Evolutionary conservation across 352 stramenopile genomes (phyloP), one percentile per base, ranked within the genome.

Genomic region (Phytophthora parvispora): DNA sequence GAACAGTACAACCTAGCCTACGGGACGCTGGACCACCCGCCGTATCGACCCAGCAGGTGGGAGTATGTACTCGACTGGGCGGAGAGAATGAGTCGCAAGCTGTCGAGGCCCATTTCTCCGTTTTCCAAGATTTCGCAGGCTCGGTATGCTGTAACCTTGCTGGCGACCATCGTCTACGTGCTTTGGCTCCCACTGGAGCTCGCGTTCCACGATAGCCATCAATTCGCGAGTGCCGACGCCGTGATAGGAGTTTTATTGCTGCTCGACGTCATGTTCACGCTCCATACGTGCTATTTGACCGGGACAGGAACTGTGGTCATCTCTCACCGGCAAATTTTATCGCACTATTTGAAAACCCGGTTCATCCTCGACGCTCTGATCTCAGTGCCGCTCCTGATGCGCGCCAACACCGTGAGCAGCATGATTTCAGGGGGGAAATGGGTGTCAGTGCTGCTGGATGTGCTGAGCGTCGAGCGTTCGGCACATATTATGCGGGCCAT

Each of bases 131-230:
- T 78, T 2, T 73, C 70, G 6, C 72, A 75, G 6, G 45, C 68
- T 10, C 73, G 81, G 7, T 67, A 74, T 4, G 32, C 48, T 0
- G 10, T 75, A 3, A 49, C 84, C 2, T n/a, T 81, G 32, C 8
- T 79, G 24, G 53, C 59, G 6, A 74, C 78, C 9, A 16, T 73
- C 18, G 42, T 55, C 27, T 80, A 87, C 34, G 38, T 79, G 0
- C 27, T 90, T 13, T 72, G 58, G 25, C 78, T 83, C 40, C 82
- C 84, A 0, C 27, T 87, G n/a, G 54, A 69, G 3, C 61, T 77
- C 4, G 82, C 78, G 4, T 91, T 87, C 67, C 52, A 69, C 0
- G 29, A 48, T 1, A 15, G 69, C 9, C 24, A 62, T 20, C 27
- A 42, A 13, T 27, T 57, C 29, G 31, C 34, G 4, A 42, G 6